Evolutionary conservation across 106 monocot species (phyloP), one percentile per base, ranked within the genome.

Genomic region (Posidonia australis): DNA sequence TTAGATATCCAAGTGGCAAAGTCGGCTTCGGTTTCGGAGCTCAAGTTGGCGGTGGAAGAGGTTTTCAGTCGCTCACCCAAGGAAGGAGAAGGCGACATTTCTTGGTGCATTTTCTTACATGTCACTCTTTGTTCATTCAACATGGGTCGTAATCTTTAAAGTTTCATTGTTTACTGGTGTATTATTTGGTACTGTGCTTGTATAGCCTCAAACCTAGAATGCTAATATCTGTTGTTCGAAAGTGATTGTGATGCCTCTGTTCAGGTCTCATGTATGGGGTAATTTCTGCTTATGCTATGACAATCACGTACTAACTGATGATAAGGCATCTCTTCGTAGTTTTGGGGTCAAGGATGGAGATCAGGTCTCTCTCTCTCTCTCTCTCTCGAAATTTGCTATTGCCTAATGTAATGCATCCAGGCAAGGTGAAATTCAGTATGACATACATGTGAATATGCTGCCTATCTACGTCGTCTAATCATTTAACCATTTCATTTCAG

Each of bases 21-120:
- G 36, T 29, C 75, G 54, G 80, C 70, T 10, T 31, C 62, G 26
- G 75, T 80, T 1, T 16, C 16, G 22, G 71, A 76, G 67, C 45
- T 80, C 52, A 63, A 62, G 67, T 27, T 80, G 44, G 80, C 75
- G 5, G 80, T 80, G 36, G 80, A 80, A 58, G 71, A 67, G 20
- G 62, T 80, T 6, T 76, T 75, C 54, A 49, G 27, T 16, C 45
- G 49, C 9, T 44, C 48, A 0, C 49, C 66, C 0, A 57, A 74
- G 22, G 65, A 58, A 32, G 64, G 41, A 1, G 44, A 41, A 24
- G 46, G 51, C 26, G 18, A 46, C 11, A 65, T 80, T 19, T 79
- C 79, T 53, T 79, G 74, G 66, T 74, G 16, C 11, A 31, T 36
- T 7, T 36, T 36, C 7, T 7, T 36, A 36, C n/a, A n/a, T n/a